Base-by-base conservation (phyloP, 371 early-diverging fungal species). In the Lichtheimia ornata region DNA sequence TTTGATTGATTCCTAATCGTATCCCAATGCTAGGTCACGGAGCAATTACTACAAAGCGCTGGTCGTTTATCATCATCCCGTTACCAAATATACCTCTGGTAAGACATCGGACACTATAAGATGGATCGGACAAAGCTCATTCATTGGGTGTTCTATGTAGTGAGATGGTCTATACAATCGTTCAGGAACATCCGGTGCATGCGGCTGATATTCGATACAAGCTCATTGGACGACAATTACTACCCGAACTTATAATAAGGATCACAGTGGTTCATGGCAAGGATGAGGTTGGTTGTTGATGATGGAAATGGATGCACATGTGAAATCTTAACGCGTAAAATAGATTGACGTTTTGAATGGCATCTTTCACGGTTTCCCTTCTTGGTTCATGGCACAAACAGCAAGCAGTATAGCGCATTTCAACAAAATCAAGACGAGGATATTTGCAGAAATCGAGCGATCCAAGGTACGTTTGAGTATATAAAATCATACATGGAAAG, bases 381-480 rank as follows among this genome's bases (percentile, higher is more conserved):
- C 68, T 2, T 80, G 80, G 80, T 76, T 74, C 49, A 45, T 71
- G 5, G 73, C 71, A 13, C 80, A 80, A 25, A 66, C 73, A 0
- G 61, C 66, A 0, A 70, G 58, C 43, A 73, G 72, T 57, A 61
- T 66, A n/a, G 62, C 64, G 11, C 62, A 67, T 41, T 70, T 77
- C 57, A 53, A 63, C 13, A 64, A 59, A 17, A 75, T 80, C 59
- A 80, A 80, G 50, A 41, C 63, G 5, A 56, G 64, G 5, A 63
- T 79, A 12, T 65, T 73, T 13, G 41, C 30, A 15, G 62, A 68
- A 18, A 70, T 77, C 15, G 63, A 69, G 13, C 35, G 50, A 20
- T n/a, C 15, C 42, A 28, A 22, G 22, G 50, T n/a, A 12, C 30
- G 28, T 22, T 18, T 17, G 42, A 60, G 12, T 14, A 17, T 17